Evolutionary conservation across 2,329 filamentous ascomycete species (phyloP).

Genomic region (Paraphoma chrysanthemicola): DNA sequence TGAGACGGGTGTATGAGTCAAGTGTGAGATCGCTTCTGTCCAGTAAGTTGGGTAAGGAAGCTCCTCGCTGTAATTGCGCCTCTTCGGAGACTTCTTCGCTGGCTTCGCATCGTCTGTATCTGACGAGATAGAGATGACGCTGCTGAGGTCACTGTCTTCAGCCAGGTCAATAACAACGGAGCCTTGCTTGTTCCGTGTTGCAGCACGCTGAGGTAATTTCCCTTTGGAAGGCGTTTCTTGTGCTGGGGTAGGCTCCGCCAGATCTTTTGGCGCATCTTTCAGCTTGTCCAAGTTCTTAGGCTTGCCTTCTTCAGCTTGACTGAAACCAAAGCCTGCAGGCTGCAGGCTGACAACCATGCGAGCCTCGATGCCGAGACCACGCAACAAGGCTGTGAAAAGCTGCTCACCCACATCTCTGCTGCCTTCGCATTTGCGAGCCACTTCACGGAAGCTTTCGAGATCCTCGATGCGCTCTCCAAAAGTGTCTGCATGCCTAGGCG

Average conservation of each 20-base stretch:
- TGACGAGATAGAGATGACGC: conserved; percentile 52
- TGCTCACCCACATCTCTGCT: conserved; percentile 89
- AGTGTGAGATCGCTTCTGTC: conserved; percentile 85
- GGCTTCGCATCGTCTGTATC: conserved; percentile 61
- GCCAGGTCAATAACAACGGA: conserved; percentile 39
- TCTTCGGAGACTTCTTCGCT: conserved; percentile 50
- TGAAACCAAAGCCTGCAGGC: conserved; percentile 89
- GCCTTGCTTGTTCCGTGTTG: conserved; percentile 7
- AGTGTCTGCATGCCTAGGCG: conserved; percentile 64
- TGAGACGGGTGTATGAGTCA: conserved; percentile 78
- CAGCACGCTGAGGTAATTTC: conserved; percentile 7
- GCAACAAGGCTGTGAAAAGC: conserved; percentile 83
- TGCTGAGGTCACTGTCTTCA: conserved; percentile 53
- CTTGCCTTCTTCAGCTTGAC: conserved; percentile 80
- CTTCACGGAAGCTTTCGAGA: conserved; percentile 71
- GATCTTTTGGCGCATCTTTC: conserved; percentile 12
- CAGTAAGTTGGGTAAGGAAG: conserved; percentile 89
- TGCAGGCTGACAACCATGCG: conserved; percentile 86
- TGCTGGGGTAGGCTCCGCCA: neutral
- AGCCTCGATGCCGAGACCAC: conserved; percentile 81
- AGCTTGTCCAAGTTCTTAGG: conserved; percentile 46
- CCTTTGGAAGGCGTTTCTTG: neutral
- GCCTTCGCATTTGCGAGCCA: conserved; percentile 74
- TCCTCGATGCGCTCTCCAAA: conserved; percentile 80
- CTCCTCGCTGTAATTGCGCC: conserved; percentile 72